phyloP scores from a whole-genome alignment of 2,329 filamentous ascomycete species.

The Phoma sp. region DNA sequence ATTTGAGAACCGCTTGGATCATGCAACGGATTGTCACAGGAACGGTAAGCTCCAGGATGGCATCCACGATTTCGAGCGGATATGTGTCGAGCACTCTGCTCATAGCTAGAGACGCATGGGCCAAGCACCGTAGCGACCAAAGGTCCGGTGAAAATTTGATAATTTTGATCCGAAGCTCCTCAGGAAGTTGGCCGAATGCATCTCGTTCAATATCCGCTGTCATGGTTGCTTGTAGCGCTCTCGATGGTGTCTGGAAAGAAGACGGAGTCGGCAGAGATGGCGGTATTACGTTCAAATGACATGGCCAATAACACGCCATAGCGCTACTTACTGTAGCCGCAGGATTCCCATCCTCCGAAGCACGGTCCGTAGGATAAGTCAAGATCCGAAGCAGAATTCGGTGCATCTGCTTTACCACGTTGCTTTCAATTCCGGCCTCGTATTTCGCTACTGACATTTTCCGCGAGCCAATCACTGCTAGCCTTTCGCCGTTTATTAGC shows the following conservation, averaged over 20 bases:
- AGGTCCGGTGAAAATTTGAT: conserved; percentile 10
- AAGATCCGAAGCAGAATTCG: no score
- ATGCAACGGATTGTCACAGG: neutral
- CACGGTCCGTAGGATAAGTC: no score
- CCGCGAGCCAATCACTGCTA: no score
- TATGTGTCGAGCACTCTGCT: conserved; percentile 15
- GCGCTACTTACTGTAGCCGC: neutral
- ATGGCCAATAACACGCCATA: neutral
- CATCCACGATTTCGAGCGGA: conserved; percentile 16
- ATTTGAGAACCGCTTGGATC: neutral
- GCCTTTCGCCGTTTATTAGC: no score
- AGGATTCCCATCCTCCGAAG: no score
- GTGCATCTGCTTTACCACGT: no score
- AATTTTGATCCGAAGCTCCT: conserved; percentile 13
- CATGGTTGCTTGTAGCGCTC: conserved; percentile 2
- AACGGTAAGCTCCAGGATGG: conserved; percentile 12
- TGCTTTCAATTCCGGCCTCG: no score
- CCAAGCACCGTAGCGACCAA: conserved; percentile 10
- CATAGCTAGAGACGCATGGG: conserved; percentile 12
- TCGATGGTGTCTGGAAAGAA: conserved; percentile 1
- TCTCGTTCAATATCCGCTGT: conserved; percentile 6
- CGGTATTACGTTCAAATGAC: neutral
- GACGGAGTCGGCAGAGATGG: conserved; percentile 8
- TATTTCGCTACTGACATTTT: neutral
- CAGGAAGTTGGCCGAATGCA: conserved; percentile 8